Conservation (phyloP, 352 stramenopile genomes). For the Blastocystis sp. region DNA sequence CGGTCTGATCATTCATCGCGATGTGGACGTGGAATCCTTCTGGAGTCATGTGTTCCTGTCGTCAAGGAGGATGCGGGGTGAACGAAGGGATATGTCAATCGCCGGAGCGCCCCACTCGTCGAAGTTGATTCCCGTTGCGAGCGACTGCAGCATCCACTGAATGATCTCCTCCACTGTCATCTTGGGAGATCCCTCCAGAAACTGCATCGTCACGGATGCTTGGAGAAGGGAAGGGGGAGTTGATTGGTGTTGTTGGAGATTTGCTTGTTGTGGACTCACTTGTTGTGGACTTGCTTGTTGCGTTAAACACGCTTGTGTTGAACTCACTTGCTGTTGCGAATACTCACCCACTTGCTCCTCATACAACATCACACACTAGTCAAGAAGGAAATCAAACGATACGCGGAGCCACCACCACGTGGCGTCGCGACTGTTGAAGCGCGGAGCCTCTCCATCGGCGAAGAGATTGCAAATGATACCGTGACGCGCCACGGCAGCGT, state of each 20-base stretch:
- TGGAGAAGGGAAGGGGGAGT: neutral
- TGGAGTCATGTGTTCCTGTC: slow-evolving; percentile 52
- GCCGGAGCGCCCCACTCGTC: slow-evolving; percentile 47
- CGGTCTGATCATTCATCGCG: slow-evolving; percentile 29
- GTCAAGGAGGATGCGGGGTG: neutral
- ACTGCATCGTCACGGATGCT: neutral
- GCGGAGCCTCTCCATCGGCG: slow-evolving; percentile 8
- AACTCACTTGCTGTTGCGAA: no score
- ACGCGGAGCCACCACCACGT: slow-evolving; percentile 58
- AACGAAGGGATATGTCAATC: slow-evolving; percentile 56
- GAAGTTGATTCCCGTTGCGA: slow-evolving; percentile 56
- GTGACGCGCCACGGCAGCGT: slow-evolving; percentile 44
- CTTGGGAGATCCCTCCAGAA: neutral
- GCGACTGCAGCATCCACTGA: slow-evolving; percentile 33
- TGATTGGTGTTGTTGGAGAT: no score
- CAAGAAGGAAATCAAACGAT: neutral
- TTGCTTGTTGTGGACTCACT: no score
- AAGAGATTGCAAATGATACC: slow-evolving; percentile 59
- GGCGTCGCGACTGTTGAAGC: slow-evolving; percentile 59
- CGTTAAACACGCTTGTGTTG: neutral
- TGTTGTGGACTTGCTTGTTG: neutral
- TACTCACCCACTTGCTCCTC: neutral
- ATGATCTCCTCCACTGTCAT: slow-evolving; percentile 53
- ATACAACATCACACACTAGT: slow-evolving; percentile 9
- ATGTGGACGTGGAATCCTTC: slow-evolving; percentile 57